Evolutionary conservation across 2,329 filamentous ascomycete species (phyloP), one percentile per base, ranked within the genome.

Genomic region (Torrubiella hemipterigena): DNA sequence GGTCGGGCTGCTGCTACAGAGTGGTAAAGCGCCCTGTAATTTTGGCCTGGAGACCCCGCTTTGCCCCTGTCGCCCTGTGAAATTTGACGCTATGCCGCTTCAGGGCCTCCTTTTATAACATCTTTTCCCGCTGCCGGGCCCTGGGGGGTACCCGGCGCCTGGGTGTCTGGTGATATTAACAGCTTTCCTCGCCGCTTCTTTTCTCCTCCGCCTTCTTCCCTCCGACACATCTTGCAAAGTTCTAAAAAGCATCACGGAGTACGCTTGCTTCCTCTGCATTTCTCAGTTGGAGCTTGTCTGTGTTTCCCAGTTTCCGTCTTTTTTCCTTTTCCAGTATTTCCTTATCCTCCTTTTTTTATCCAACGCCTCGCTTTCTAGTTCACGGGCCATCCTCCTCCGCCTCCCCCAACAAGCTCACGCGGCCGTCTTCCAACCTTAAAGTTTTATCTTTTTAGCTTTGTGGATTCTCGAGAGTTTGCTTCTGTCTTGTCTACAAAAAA

Each of bases 81-180:
- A n/a, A n/a, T n/a, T n/a, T 36, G 27, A 27, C 24, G 29, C 34
- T 36, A 36, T 16, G 23, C 33, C 29, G 20, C 24, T 35, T 35
- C 33, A 24, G 30, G 30, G 17, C 17, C 12, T 15, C 29, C 19
- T 37, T 31, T 34, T 26, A 32, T 32, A 27, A 32, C 31, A 17
- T 27, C 32, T 32, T 38, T 37, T 34, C 35, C 37, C 29, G 34
- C 37, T 39, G 31, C 37, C 38, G 33, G 37, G 26, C 37, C 33
- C 38, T 29, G 29, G n/a, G n/a, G n/a, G n/a, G n/a, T n/a, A n/a
- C n/a, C n/a, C n/a, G n/a, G n/a, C n/a, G n/a, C n/a, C n/a, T n/a
- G n/a, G n/a, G 33, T 27, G 18, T 28, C 29, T 33, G 17, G 25
- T 37, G 35, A 33, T 30, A 28, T 39, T 21, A 23, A 19, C 29